Evolutionary conservation across 148 eudicot species (phyloP), one percentile per base, ranked within the genome.

Genomic region (Talinum fruticosum): DNA sequence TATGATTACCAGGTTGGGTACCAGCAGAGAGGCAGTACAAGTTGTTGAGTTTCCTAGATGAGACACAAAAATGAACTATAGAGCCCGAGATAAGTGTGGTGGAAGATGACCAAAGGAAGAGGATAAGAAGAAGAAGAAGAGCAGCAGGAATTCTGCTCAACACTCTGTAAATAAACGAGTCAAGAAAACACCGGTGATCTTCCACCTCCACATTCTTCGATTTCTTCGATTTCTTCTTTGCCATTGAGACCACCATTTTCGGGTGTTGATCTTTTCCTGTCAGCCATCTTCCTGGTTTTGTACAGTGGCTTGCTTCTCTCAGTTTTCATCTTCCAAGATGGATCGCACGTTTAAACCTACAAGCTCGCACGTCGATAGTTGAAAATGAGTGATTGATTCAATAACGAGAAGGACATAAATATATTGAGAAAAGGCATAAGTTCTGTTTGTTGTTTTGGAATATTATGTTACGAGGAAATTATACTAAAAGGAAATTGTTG

Each of bases 21-120:
- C 88, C 90, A 21, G 90, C 89, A 15, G 92, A 86, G 51, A 92
- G 81, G 71, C 97, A 92, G 23, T 90, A 89, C 34, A 84, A 90
- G 69, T 83, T 84, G 80, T 75, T 83, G 77, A 92, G 93, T 75
- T 83, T 90, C 35, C 94, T 75, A 14, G 94, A 90, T 0, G 92
- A 85, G 0, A 90, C 82, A 28, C 97, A 92, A 14, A 92, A 82
- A 61, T 89, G 94, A 71, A 92, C 84, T 13, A 90, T 83, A 41
- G 90, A 82, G 26, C 90, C 90, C 1, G 95, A 85, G 30, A 90
- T 87, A 33, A 88, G 76, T n/a, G 93, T 87, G 76, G 91, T 88
- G 21, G 90, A 80, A 72, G 88, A 89, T 45, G 90, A 88, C 93
- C 91, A 93, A 8, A 93, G 64, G 51, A 85, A 90, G 77, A 91